Percentiles rank a stretch among this genome's conserved stretches.
Conservation (phyloP, 164 flowering plant genomes). For the Macadamia tetraphylla region DNA sequence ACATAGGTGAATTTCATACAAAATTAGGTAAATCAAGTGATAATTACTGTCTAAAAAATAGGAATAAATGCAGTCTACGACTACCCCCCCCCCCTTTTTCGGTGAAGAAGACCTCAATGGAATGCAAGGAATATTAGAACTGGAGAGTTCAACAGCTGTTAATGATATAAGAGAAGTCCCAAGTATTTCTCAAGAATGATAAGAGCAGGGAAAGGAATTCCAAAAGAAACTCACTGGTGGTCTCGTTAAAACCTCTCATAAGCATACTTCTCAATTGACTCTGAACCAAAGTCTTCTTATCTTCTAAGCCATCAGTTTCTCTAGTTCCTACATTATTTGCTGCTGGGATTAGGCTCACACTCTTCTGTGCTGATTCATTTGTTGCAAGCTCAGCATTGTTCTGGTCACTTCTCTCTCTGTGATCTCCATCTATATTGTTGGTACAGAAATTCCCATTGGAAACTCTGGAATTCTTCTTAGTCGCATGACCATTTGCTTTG, state of each 20-base stretch:
- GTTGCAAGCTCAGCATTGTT: conserved; percentile 27
- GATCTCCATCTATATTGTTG: conserved; percentile 16
- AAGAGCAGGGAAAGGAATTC: no score
- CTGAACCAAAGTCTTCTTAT: conserved; percentile 14
- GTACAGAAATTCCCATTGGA: conserved; percentile 7
- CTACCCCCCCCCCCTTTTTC: no score
- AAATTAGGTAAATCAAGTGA: no score
- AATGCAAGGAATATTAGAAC: no score
- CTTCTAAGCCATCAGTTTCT: conserved; percentile 11
- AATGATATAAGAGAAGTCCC: no score
- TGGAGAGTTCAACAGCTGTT: no score
- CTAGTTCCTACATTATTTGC: conserved; percentile 9
- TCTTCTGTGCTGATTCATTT: conserved; percentile 19
- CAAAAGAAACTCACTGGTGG: conserved; percentile 34
- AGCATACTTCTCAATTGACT: conserved; percentile 28
- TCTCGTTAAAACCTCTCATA: conserved; percentile 39
- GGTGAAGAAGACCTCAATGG: no score
- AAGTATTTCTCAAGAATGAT: no score
- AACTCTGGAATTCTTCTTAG: neutral
- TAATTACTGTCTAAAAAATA: no score
- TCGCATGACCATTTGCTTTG: conserved; percentile 10
- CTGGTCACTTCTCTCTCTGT: conserved; percentile 23
- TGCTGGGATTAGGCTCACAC: neutral
- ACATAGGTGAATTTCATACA: no score
- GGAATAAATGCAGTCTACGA: no score